Evolutionary conservation across 2,329 filamentous ascomycete species (phyloP).

Genomic region (Pseudophaeomoniella oleicola): DNA sequence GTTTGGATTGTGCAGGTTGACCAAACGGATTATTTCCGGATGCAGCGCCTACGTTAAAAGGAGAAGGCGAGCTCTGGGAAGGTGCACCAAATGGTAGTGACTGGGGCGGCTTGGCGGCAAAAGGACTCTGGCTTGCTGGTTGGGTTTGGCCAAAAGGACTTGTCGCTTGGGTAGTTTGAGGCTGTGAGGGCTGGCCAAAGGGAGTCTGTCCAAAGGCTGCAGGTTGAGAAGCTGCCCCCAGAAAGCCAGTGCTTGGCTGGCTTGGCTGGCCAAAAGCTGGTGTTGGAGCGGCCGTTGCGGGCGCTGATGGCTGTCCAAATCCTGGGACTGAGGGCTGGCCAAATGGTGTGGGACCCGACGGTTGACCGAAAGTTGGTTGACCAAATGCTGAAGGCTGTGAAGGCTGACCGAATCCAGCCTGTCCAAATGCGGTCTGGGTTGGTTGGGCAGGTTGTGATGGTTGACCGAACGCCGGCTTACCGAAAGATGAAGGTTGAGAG

Average conservation of each 20-base stretch:
- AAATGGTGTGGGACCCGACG: conserved; percentile 10
- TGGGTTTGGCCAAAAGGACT: conserved; percentile 9
- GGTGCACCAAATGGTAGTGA: conserved; percentile 19
- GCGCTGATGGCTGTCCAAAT: conserved; percentile 20
- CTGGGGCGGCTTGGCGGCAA: conserved; percentile 5
- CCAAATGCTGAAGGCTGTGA: conserved; percentile 23
- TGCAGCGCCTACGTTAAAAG: no score
- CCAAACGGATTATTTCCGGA: conserved; percentile 11
- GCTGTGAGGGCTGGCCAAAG: conserved; percentile 20
- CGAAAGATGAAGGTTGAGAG: conserved; percentile 10
- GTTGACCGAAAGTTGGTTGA: conserved; percentile 17
- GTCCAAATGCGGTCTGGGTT: conserved; percentile 12
- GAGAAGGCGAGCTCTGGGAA: conserved; percentile 16
- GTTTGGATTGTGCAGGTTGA: conserved; percentile 6
- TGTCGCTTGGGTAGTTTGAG: conserved; percentile 8
- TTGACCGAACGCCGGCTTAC: conserved; percentile 25
- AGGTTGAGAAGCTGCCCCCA: no score
- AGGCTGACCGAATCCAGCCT: conserved; percentile 12
- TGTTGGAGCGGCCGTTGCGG: conserved; percentile 17
- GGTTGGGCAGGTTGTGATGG: conserved; percentile 15
- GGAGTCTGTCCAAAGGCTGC: conserved; percentile 8
- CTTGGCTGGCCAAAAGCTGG: no score
- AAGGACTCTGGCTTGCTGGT: conserved; percentile 2
- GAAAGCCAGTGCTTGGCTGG: no score
- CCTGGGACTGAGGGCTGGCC: conserved; percentile 15